These are phyloP conservation scores for Lepidium campestre DNA, from an alignment of 441 rosid species.

Conservation along the genomic window DNA sequence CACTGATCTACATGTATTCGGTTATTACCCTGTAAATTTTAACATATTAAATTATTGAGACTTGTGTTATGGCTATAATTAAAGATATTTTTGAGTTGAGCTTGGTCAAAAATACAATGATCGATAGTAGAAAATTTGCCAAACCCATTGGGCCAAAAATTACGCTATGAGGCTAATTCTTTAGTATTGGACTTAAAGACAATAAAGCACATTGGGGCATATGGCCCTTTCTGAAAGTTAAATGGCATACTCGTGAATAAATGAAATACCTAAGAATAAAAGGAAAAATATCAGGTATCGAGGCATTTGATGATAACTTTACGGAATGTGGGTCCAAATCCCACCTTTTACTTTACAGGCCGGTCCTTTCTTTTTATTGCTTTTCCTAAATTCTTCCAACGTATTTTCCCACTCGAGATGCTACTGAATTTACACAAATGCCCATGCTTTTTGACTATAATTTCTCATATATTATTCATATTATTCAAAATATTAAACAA, in stretches of 20 bases:
- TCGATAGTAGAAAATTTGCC: too few species aligned
- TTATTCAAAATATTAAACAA: too few species aligned
- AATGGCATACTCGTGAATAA: conserved; percentile 13
- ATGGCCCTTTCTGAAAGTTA: not conserved
- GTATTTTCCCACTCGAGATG: conserved; percentile 11
- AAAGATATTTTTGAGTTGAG: too few species aligned
- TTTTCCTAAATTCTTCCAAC: conserved; percentile 34
- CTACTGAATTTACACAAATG: not conserved
- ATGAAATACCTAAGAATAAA: not conserved
- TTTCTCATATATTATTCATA: not conserved
- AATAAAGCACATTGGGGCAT: too few species aligned
- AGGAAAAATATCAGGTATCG: conserved; percentile 13
- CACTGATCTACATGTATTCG: too few species aligned
- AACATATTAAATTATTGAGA: too few species aligned
- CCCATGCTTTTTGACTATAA: not conserved
- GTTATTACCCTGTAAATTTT: too few species aligned
- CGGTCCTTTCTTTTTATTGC: conserved; percentile 21
- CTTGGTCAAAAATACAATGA: too few species aligned
- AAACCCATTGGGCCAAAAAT: too few species aligned
- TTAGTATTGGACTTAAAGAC: too few species aligned
- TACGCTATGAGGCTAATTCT: too few species aligned
- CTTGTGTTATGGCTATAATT: too few species aligned
- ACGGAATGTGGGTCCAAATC: conserved; percentile 26
- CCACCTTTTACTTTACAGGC: conserved; percentile 34
- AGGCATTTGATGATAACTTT: conserved; percentile 25